Conservation (phyloP, 2,329 filamentous ascomycete genomes). For the Botrytis squamosa region DNA sequence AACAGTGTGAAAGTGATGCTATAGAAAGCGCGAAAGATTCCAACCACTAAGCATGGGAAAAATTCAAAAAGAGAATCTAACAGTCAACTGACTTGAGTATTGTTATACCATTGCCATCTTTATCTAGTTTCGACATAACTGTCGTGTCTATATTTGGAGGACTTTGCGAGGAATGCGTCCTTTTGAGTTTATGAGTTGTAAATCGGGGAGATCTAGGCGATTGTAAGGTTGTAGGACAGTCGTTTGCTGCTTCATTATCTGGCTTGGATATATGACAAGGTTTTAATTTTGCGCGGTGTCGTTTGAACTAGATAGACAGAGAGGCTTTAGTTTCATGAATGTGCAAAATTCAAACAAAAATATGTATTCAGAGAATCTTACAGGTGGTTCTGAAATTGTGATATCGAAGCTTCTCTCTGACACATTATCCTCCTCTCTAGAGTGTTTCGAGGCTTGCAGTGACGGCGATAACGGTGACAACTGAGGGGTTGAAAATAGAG, state of each 20-base stretch:
- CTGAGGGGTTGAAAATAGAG: background rate
- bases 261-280: constrained; percentile 41
- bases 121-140: constrained; percentile 18
- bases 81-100: constrained; percentile 54
- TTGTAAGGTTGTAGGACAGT: constrained; percentile 11
- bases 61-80: background rate
- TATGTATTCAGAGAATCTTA: background rate
- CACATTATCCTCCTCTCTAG: constrained; percentile 27
- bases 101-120: constrained; percentile 43
- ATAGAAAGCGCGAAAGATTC: background rate
- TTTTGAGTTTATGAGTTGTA: constrained; percentile 48
- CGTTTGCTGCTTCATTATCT: constrained; percentile 37
- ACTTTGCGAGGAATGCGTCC: constrained; percentile 46
- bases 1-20: background rate
- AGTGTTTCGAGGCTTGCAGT: constrained; percentile 31
- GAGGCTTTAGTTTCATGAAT: constrained; percentile 1
- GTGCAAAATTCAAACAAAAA: background rate
- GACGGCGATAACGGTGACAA: background rate
- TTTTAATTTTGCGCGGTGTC: constrained; percentile 32
- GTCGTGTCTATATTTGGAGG: constrained; percentile 26
- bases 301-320: constrained; percentile 29
- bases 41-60: background rate
- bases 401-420: constrained; percentile 12
- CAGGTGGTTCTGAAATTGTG: constrained; percentile 32
- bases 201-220: constrained; percentile 50